phyloP scores from a whole-genome alignment of 1,284 basidiomycete species.

The Leucoagaricus sp. region DNA sequence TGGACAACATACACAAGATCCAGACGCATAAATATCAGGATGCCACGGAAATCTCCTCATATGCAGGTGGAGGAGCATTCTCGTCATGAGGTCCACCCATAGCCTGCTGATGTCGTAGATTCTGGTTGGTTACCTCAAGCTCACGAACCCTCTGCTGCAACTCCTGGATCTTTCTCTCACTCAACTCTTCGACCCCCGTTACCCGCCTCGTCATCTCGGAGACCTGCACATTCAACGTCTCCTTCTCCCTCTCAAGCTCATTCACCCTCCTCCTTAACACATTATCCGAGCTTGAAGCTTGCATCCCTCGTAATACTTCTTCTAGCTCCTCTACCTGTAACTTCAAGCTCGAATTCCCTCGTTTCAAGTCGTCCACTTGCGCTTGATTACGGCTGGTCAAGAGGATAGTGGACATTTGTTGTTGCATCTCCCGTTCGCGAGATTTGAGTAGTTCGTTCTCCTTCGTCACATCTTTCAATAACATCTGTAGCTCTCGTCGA shows the following conservation, averaged over 20 bases:
- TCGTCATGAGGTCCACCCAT: conserved; percentile 21
- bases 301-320: conserved; percentile 23
- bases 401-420: conserved; percentile 31
- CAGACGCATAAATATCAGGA: background rate
- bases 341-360: conserved; percentile 28
- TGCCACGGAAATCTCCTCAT: conserved; percentile 28
- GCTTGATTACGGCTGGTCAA: conserved; percentile 27
- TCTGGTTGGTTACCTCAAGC: conserved; percentile 27
- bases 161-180: conserved; percentile 24
- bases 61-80: conserved; percentile 34
- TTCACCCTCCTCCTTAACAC: conserved; percentile 25
- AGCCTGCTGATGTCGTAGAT: conserved; percentile 16
- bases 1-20: background rate
- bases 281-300: conserved; percentile 24
- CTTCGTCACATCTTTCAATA: conserved; percentile 32
- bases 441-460: conserved; percentile 32
- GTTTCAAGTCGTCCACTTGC: conserved; percentile 24
- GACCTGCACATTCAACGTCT: conserved; percentile 31
- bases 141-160: conserved; percentile 28
- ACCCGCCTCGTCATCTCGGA: conserved; percentile 28
- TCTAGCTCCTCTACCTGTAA: conserved; percentile 26
- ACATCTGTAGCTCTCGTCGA: conserved; percentile 28
- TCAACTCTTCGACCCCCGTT: conserved; percentile 25
- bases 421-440: conserved; percentile 31
- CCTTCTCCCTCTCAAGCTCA: conserved; percentile 34